Evolutionary conservation across 768 basidiomycete species (phyloP), one percentile per base, ranked within the genome.

Genomic region (Boletus tylopilopsis): DNA sequence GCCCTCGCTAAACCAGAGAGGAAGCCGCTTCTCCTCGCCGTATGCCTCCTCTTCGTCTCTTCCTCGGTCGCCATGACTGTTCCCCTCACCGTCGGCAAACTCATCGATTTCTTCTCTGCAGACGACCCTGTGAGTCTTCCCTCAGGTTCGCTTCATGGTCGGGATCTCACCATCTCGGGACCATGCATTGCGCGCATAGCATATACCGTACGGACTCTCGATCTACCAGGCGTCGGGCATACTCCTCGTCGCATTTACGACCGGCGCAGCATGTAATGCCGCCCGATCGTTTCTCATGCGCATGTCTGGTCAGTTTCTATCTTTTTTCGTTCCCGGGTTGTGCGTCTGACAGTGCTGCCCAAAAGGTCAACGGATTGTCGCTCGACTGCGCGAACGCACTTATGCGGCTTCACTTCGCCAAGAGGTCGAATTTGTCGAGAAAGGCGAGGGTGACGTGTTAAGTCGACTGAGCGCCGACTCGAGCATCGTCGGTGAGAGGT

Each of bases 401-500:
- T 98, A 92, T 64, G 72, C 77, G 7, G 87, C 90, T n/a, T 81
- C 92, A 3, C 74, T 97, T 7, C 77, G 75, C 45, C 92, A 96
- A 68, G 94, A 97, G 66, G 86, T 95, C 23, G 93, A 95, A 65
- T 94, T 84, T 66, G 90, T 94, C 6, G 94, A 96, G 66, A 80
- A 80, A 32, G 91, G 91, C 2, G 92, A 94, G 54, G 95, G 95
- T 8, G 95, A 99, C 64, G 89, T 96, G 9, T 73, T 97, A 37
- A 94, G 92, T 66, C 75, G 95, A 47, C 75, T 98, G 27, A 93
- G 89, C 49, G 87, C 86, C 1, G 95, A 99, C 64, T 90, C 90
- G 6, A 90, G 83, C 56, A 90, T 98, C 55, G 90, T 98, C 35
- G 95, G 95, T 36, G 93, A 92, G 71, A 91, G 89, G 90, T 89